Base-by-base conservation (phyloP, 768 basidiomycete genomes). In the Scleroderma citrinum region DNA sequence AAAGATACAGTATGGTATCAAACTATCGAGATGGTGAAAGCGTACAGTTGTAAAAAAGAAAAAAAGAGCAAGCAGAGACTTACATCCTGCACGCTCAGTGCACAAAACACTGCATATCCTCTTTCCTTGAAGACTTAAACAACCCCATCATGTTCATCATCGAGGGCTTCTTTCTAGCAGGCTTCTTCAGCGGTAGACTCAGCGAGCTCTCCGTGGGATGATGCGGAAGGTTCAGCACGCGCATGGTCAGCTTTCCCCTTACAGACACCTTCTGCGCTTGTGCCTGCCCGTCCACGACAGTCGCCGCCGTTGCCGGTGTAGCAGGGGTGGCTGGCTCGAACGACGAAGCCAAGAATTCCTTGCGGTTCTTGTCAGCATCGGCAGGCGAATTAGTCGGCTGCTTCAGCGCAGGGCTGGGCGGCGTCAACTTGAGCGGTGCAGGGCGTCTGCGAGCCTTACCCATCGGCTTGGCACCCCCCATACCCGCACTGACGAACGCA, bases 311-410 rank as follows among this genome's bases (percentile, higher is more conserved):
- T 43, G 19, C 50, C 10, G 53, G 44, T 1, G 44, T 40, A 24
- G 40, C 46, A 14, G 57, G 59, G 6, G 40, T 31, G 5, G 57
- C 31, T 14, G 74, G 73, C n/a, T 60, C 59, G 52, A 77, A 78
- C 30, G 75, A 76, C n/a, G 68, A 59, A 14, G 69, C 66, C 53
- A 77, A 50, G 47, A 78, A 78, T 39, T 73, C 73, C 53, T 45
- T 60, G 39, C 65, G 67, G 49, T 69, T 64, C 17, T 58, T 59
- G 12, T 64, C 64, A 3, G 57, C 42, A 49, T 74, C 73, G 17
- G 69, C 50, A 1, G 69, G 69, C 6, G 68, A 67, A 54, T 72
- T 67, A 34, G 61, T 61, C 11, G 67, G 65, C 34, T 60, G 63
- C 39, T 70, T 69, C 46, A 39, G 49, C 8, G 56, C 56, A 0